Base-by-base conservation (phyloP, 768 basidiomycete species). In the Xerocomellus dryophilus region DNA sequence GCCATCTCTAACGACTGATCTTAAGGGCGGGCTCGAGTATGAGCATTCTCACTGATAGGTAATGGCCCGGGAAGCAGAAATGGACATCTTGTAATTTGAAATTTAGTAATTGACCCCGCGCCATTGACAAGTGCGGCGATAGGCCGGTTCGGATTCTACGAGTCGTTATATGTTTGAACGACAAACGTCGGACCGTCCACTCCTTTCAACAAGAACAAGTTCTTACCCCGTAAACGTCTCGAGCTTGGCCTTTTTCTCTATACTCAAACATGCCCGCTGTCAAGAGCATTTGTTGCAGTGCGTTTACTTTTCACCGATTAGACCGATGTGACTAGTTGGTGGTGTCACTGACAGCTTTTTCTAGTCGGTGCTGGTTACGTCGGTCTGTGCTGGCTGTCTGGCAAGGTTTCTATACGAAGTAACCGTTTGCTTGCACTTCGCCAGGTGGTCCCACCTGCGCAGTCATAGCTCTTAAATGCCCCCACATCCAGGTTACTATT, bases 371-470 rank as follows among this genome's bases (percentile, higher is more conserved):
- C 90, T 70, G 92, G 93, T 67, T 97, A 97, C 69, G 94, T 97
- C 69, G 94, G 93, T 92, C 61, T 70, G 86, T 61, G 41, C 21
- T 31, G 46, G 45, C 44, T 35, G 18, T 53, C 53, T 29, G 18
- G 52, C 31, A 43, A 35, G 34, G 27, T 49, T 40, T 43, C 50
- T 17, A 35, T 18, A 39, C 39, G 34, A 43, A 50, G 60, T 64
- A 35, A 60, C 41, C 8, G 34, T 36, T 55, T 51, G 55, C 52
- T 65, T 52, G 57, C 47, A 23, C 48, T 43, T 55, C 35, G 54
- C 41, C 61, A 94, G 93, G 93, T 68, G 94, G 94, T 32, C 94
- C 94, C 23, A 98, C 94, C 41, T 96, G 93, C 69, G 90, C 94
- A 43, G 93, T 97, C 67, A 92, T 97, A 63, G 93, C 93, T 18